Evolutionary conservation across 495 filamentous ascomycete species (phyloP).

Genomic region (Xylaria flabelliformis): DNA sequence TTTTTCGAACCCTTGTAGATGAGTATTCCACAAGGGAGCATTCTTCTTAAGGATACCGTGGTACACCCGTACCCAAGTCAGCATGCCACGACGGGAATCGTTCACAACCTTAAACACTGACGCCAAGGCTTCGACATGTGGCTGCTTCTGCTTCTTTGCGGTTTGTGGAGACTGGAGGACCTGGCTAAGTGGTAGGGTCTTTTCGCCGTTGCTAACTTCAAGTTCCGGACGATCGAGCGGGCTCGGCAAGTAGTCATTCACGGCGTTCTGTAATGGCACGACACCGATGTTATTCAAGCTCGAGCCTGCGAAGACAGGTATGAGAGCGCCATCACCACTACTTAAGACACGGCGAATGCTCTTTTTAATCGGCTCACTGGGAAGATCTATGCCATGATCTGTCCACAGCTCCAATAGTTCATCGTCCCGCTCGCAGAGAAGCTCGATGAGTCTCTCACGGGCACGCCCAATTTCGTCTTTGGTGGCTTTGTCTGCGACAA

Average conservation of each 20-base stretch:
- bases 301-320: conserved; percentile 90
- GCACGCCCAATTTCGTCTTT: conserved; percentile 76
- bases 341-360: conserved; percentile 77
- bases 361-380: conserved; percentile 67
- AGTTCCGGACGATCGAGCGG: conserved; percentile 80
- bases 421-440: conserved; percentile 87
- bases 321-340: conserved; percentile 65
- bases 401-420: conserved; percentile 82
- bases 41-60: conserved; percentile 78
- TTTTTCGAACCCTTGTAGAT: conserved; percentile 79
- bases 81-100: conserved; percentile 80
- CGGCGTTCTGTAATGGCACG: conserved; percentile 87
- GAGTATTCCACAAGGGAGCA: conserved; percentile 83
- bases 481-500: conserved; percentile 43
- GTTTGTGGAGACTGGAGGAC: conserved; percentile 53
- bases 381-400: conserved; percentile 73
- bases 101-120: conserved; percentile 97
- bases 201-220: conserved; percentile 70
- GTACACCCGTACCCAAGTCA: conserved; percentile 94
- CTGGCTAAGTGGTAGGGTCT: conserved; percentile 58
- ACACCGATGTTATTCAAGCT: conserved; percentile 95
- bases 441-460: conserved; percentile 78
- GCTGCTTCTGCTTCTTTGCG: conserved; percentile 55
- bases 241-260: conserved; percentile 84
- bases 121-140: conserved; percentile 72